Percentiles rank a stretch among this genome's conserved stretches.
phyloP scores from a whole-genome alignment of 1,284 basidiomycete species.

The Malassezia arunalokei region DNA sequence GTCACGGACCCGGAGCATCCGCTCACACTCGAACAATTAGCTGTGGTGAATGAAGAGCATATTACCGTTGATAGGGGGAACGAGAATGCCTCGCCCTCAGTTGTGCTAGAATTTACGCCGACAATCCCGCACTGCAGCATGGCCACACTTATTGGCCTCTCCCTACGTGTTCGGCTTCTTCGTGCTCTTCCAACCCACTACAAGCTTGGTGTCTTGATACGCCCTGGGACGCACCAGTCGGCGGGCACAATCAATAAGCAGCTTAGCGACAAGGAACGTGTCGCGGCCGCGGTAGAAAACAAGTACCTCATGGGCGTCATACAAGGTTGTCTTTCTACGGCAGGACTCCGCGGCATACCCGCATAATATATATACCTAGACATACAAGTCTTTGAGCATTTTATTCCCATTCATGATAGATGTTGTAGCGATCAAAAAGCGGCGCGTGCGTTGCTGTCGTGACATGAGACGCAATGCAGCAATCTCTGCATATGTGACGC shows the following conservation, averaged over 20 bases:
- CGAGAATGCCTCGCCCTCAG: constrained; percentile 45
- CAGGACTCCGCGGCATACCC: constrained; percentile 46
- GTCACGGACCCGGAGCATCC: constrained; percentile 97
- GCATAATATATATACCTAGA: neutral
- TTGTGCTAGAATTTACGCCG: constrained; percentile 60
- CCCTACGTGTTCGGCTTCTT: constrained; percentile 77
- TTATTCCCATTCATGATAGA: constrained; percentile 29
- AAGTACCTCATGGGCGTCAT: constrained; percentile 71
- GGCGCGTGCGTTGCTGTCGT: constrained; percentile 46
- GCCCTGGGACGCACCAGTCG: constrained; percentile 87
- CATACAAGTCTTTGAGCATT: constrained; percentile 15
- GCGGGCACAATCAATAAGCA: constrained; percentile 95
- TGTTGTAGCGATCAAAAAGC: constrained; percentile 35
- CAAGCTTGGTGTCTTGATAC: constrained; percentile 86
- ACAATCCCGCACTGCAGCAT: constrained; percentile 97
- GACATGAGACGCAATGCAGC: constrained; percentile 82
- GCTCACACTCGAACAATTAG: constrained; percentile 83
- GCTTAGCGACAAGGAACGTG: constrained; percentile 94
- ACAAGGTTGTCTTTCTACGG: constrained; percentile 65
- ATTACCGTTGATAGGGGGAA: constrained; percentile 55
- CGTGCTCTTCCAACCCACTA: constrained; percentile 80
- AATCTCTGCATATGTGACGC: constrained; percentile 93
- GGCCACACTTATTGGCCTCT: constrained; percentile 91
- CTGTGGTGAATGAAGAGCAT: constrained; percentile 82
- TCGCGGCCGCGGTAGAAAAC: constrained; percentile 93